These are phyloP conservation scores for Fusarium torreyae DNA, from an alignment of 2,329 filamentous ascomycete genomes.

Conservation along the genomic window DNA sequence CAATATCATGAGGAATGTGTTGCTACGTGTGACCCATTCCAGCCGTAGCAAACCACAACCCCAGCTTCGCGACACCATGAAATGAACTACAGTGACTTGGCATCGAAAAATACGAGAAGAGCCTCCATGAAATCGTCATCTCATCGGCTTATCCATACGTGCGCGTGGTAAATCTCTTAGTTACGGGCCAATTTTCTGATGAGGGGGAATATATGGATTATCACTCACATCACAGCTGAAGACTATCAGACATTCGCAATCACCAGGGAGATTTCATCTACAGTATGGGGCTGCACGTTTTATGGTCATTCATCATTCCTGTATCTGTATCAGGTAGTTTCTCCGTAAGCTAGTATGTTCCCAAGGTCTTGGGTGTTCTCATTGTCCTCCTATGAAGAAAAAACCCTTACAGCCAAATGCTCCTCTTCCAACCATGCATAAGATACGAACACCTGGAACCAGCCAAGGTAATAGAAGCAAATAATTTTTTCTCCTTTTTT, in stretches of 20 bases:
- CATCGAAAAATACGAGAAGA: conserved; percentile 6
- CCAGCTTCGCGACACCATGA: conserved; percentile 23
- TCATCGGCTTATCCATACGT: conserved; percentile 7
- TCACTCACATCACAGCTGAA: conserved; percentile 15
- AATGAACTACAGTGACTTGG: conserved; percentile 14
- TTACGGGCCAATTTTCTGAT: conserved; percentile 5
- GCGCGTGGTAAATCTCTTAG: neutral
- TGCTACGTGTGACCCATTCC: conserved; percentile 58
- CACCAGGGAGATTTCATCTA: conserved; percentile 30
- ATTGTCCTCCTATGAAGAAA: conserved; percentile 55
- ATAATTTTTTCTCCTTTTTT: conserved; percentile 28
- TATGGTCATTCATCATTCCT: conserved; percentile 51
- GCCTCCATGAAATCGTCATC: conserved; percentile 7
- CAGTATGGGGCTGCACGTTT: conserved; percentile 38
- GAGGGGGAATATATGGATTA: neutral
- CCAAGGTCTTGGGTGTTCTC: conserved; percentile 52
- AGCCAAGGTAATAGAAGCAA: conserved; percentile 52
- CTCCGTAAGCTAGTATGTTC: conserved; percentile 54
- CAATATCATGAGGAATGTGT: conserved; percentile 58
- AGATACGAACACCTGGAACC: conserved; percentile 55
- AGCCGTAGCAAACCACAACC: conserved; percentile 40
- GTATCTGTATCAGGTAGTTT: conserved; percentile 51
- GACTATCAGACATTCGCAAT: conserved; percentile 17
- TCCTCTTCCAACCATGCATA: conserved; percentile 54
- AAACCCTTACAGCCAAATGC: conserved; percentile 54